Percentiles rank a stretch among this genome's conserved stretches.
Evolutionary conservation across 2,329 filamentous ascomycete genomes (phyloP).

Genomic region (Hypoxylon rubiginosum): DNA sequence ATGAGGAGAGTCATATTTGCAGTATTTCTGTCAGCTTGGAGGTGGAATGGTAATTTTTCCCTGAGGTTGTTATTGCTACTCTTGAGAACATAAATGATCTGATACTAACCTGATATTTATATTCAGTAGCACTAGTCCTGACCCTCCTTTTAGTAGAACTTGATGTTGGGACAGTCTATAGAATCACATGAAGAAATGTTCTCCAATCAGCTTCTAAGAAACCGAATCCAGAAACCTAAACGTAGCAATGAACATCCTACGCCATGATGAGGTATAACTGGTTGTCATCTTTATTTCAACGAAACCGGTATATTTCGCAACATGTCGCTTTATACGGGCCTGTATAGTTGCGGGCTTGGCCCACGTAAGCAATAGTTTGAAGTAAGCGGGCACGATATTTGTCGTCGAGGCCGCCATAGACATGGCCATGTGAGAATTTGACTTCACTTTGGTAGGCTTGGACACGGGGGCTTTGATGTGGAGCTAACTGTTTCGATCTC

Average conservation of each 20-base stretch:
- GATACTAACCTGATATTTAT: not conserved
- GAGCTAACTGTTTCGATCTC: not conserved
- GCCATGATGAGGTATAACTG: not conserved
- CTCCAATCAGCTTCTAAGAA: not conserved
- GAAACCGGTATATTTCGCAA: constrained; percentile 13
- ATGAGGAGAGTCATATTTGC: constrained; percentile 22
- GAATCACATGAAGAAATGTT: not conserved
- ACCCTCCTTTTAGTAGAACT: not conserved
- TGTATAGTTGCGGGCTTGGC: not conserved
- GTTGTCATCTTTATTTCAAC: not conserved
- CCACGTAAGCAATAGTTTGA: constrained; percentile 10
- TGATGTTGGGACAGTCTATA: not conserved
- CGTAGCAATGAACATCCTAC: not conserved
- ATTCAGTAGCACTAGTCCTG: not conserved
- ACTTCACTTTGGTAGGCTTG: not conserved
- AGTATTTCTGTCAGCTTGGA: not conserved
- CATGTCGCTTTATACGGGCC: constrained; percentile 12
- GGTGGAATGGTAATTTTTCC: too few relatives aligned
- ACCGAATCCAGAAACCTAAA: not conserved
- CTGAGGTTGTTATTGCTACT: not conserved
- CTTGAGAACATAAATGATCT: not conserved
- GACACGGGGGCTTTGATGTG: too few relatives aligned
- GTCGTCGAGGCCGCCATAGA: not conserved
- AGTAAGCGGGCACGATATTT: not conserved
- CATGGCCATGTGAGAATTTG: not conserved